phyloP scores from a whole-genome alignment of 192 early-diverging fungal species.

The Rhizophagus prolifer region DNA sequence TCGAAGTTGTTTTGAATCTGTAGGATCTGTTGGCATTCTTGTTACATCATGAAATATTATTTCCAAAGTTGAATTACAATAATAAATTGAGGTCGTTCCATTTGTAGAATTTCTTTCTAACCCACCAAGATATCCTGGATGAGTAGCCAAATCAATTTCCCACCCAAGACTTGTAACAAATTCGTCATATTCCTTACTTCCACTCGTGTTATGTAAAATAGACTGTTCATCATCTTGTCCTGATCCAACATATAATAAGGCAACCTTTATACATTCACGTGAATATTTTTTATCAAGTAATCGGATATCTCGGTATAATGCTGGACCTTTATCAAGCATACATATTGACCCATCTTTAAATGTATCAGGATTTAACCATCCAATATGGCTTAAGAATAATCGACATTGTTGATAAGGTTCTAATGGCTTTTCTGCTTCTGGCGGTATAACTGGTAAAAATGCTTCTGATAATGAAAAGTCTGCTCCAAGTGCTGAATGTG shows the following conservation, averaged over 20 bases:
- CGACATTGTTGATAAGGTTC: conserved; percentile 64
- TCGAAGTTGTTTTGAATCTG: conserved; percentile 83
- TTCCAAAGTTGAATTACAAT: conserved; percentile 79
- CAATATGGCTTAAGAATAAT: conserved; percentile 74
- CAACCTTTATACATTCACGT: conserved; percentile 87
- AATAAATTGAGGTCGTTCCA: conserved; percentile 78
- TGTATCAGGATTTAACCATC: conserved; percentile 70
- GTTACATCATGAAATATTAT: conserved; percentile 92
- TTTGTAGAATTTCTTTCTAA: conserved; percentile 79
- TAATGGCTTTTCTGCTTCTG: conserved; percentile 47
- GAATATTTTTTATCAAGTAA: conserved; percentile 80
- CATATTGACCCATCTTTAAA: conserved; percentile 71
- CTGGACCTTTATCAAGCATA: conserved; percentile 63
- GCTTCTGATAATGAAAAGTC: conserved; percentile 51
- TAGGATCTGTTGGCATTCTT: conserved; percentile 78
- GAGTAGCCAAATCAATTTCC: conserved; percentile 83
- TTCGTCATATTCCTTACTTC: conserved; percentile 72
- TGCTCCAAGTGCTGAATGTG: conserved; percentile 29
- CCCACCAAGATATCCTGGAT: conserved; percentile 85
- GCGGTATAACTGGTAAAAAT: conserved; percentile 52
- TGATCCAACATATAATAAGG: conserved; percentile 85
- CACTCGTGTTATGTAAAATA: conserved; percentile 76
- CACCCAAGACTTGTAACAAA: conserved; percentile 93
- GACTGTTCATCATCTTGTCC: conserved; percentile 88
- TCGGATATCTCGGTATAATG: conserved; percentile 71